Evolutionary conservation across 306 rosid genomes (phyloP), one percentile per base, ranked within the genome.

Genomic region (Abrus pulchellus): DNA sequence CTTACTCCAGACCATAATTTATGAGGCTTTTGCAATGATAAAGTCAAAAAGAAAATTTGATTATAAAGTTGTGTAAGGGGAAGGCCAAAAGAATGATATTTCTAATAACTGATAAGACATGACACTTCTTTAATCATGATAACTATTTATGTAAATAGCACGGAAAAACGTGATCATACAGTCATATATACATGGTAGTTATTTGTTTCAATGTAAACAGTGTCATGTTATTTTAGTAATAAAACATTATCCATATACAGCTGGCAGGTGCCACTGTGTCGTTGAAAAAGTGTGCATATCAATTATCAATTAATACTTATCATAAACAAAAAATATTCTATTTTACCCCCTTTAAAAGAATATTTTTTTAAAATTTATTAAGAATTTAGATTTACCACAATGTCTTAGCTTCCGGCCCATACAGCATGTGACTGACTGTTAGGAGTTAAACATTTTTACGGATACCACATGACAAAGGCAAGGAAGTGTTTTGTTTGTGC

Each of bases 381-480:
- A 0, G 20, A 20, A 20, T 20, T 20, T 20, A 20, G 20, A 20
- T 20, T 20, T 20, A 20, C 20, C 20, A 20, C 20, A 20, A 5
- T 6, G n/a, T 43, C 28, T 6, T 6, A 48, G 59, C 1, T 59
- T 44, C 10, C 5, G 83, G 75, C 76, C 78, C 86, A 67, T 75
- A n/a, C 79, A n/a, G 70, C 63, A 81, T 52, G 67, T 81, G 80
- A 27, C 45, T 36, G 50, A 71, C 3, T 67, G 54, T 72, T 49
- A 27, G 74, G 68, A 72, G 53, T 76, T 71, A 71, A 67, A 28
- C 72, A 67, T 40, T 43, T 67, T 67, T 67, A 67, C 34, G 54
- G 54, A 67, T 43, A 67, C 38, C 72, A 67, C 36, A 29, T 68
- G 80, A 64, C 77, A 75, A 86, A 68, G 75, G 48, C 55, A 55